These are phyloP conservation scores for Trichophyton simii DNA, from an alignment of 2,329 filamentous ascomycete species.

Conservation along the genomic window DNA sequence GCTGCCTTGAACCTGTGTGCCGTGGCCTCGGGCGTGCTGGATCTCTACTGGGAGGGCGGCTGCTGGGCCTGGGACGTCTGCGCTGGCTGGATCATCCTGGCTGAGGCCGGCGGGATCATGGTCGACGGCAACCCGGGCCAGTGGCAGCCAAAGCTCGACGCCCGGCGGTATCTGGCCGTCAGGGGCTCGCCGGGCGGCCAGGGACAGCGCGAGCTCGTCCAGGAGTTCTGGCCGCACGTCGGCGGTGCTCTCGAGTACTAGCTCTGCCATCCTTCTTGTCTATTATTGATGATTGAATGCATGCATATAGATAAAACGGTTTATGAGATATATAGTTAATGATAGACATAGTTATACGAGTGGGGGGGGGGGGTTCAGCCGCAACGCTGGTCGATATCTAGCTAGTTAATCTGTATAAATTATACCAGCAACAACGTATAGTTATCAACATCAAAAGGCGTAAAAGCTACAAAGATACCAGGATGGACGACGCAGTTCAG, in stretches of 20 bases:
- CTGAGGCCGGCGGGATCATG: conserved; percentile 48
- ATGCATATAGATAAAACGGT: too few relatives aligned
- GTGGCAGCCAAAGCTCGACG: conserved; percentile 46
- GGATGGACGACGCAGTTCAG: background rate
- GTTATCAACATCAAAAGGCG: too few relatives aligned
- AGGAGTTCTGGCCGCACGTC: conserved; percentile 32
- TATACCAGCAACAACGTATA: background rate
- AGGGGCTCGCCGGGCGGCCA: conserved; percentile 21
- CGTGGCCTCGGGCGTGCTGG: conserved; percentile 45
- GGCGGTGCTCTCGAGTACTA: conserved; percentile 28
- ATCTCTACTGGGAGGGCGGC: conserved; percentile 54
- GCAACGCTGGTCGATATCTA: too few relatives aligned
- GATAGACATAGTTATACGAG: background rate
- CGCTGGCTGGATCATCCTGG: conserved; percentile 49
- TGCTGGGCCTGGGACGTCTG: conserved; percentile 57
- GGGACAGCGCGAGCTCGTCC: conserved; percentile 29
- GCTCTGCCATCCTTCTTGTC: too few relatives aligned
- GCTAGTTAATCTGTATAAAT: too few relatives aligned
- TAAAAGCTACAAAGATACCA: background rate
- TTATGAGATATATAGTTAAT: too few relatives aligned
- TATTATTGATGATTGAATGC: too few relatives aligned
- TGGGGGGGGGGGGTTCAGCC: too few relatives aligned
- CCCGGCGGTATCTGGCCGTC: conserved; percentile 41
- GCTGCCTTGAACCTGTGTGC: conserved; percentile 51
- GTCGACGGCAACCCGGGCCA: conserved; percentile 47